A percentile compares a stretch with the other conserved stretches of the same genome.
Evolutionary conservation across 2,329 filamentous ascomycete species (phyloP).

Genomic region (Dendrostoma leiphaemia): DNA sequence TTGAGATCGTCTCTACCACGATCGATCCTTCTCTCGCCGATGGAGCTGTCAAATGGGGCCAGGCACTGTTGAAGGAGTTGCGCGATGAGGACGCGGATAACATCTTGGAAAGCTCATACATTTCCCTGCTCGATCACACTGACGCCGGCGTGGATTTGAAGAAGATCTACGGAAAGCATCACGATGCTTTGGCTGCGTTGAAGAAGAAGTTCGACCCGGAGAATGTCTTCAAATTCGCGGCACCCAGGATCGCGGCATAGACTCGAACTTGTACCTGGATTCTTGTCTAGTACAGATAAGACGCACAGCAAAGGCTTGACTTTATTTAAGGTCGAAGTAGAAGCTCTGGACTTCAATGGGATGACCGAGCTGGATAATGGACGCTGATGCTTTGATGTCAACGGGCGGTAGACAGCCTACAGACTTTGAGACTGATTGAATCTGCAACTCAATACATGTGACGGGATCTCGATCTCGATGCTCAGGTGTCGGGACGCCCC

Average conservation of each 20-base stretch:
- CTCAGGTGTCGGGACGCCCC: too few relatives aligned
- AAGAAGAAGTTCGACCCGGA: conserved; percentile 34
- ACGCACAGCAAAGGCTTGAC: too few relatives aligned
- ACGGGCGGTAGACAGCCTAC: too few relatives aligned
- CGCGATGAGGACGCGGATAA: conserved; percentile 23
- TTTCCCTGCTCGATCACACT: conserved; percentile 28
- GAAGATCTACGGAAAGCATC: conserved; percentile 30
- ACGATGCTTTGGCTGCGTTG: conserved; percentile 19
- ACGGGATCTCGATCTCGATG: too few relatives aligned
- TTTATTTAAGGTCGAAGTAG: too few relatives aligned
- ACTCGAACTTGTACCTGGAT: too few relatives aligned
- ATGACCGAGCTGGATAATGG: too few relatives aligned
- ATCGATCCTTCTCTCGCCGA: conserved; percentile 2
- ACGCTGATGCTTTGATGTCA: too few relatives aligned
- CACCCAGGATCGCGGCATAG: neutral
- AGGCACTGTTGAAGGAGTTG: conserved; percentile 22
- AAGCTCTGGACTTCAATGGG: too few relatives aligned
- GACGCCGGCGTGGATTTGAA: conserved; percentile 26
- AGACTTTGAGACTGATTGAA: too few relatives aligned
- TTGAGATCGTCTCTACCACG: conserved; percentile 11
- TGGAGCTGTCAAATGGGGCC: conserved; percentile 3
- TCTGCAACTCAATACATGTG: too few relatives aligned
- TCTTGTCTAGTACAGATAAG: too few relatives aligned
- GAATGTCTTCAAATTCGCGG: conserved; percentile 30
- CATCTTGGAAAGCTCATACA: conserved; percentile 28